A percentile compares a stretch with the other conserved stretches of the same genome.
Evolutionary conservation across 768 basidiomycete species (phyloP).

Genomic region (Tylopilus intermedius): DNA sequence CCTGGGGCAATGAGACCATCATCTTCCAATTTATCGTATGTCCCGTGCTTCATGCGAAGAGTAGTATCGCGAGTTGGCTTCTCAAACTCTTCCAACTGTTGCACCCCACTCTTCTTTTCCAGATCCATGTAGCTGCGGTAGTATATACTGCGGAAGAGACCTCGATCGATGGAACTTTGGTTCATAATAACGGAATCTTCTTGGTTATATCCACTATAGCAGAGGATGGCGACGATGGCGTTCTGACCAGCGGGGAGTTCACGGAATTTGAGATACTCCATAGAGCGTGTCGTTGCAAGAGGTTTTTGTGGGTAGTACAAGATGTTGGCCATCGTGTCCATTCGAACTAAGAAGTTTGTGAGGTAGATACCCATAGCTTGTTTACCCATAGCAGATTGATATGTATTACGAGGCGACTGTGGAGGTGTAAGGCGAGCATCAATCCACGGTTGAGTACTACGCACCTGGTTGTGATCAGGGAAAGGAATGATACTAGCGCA

Average conservation of each 20-base stretch:
- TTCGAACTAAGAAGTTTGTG: constrained; percentile 96
- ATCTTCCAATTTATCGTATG: constrained; percentile 96
- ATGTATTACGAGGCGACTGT: constrained; percentile 98
- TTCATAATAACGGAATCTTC: constrained; percentile 99
- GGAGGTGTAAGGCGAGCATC: constrained; percentile 4
- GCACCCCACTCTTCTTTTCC: constrained; percentile 92
- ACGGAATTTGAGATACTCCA: constrained; percentile 99
- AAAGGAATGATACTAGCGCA: constrained; percentile 99
- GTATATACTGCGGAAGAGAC: constrained; percentile 97
- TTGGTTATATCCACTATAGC: constrained; percentile 99
- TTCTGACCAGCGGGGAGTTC: constrained; percentile 99
- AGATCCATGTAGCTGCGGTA: constrained; percentile 98
- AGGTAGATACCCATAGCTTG: constrained; percentile 99
- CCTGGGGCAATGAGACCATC: constrained; percentile 96
- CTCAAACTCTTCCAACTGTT: constrained; percentile 93
- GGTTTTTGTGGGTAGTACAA: constrained; percentile 99
- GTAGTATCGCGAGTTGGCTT: constrained; percentile 92
- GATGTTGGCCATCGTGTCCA: constrained; percentile 99
- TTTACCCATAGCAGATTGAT: constrained; percentile 99
- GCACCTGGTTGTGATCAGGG: constrained; percentile 97
- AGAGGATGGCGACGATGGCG: constrained; percentile 95
- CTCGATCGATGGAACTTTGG: constrained; percentile 96
- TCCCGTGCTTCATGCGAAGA: constrained; percentile 94
- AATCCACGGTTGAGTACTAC: constrained; percentile 21
- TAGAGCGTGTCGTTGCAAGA: constrained; percentile 95